Evolutionary conservation across 1,284 basidiomycete genomes (phyloP).

Genomic region (Cryptococcus neoformans): DNA sequence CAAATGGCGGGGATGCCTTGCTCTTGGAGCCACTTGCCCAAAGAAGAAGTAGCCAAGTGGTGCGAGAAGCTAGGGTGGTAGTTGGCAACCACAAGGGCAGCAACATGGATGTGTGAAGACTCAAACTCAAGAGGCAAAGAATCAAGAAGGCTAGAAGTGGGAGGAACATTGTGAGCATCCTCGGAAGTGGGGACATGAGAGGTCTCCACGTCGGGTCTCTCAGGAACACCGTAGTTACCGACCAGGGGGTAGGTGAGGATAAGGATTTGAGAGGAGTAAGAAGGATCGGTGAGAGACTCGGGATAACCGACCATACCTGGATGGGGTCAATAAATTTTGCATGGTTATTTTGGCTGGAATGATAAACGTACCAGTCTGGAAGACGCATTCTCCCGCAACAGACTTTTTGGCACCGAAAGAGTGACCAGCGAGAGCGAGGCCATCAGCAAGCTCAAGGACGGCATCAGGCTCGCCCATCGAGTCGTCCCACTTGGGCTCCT

Average conservation of each 20-base stretch:
- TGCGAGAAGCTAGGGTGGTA: slow-evolving; percentile 96
- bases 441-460: slow-evolving; percentile 90
- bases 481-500: slow-evolving; percentile 37
- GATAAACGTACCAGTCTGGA: slow-evolving; percentile 84
- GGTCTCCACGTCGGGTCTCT: slow-evolving; percentile 56
- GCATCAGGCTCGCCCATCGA: slow-evolving; percentile 49
- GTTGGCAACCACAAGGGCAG: slow-evolving; percentile 88
- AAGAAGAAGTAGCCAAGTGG: slow-evolving; percentile 83
- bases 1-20: slow-evolving; percentile 93
- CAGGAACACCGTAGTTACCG: slow-evolving; percentile 98
- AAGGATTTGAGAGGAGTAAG: slow-evolving; percentile 97
- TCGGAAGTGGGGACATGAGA: slow-evolving; percentile 36
- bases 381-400: slow-evolving; percentile 96
- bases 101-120: slow-evolving; percentile 89
- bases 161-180: slow-evolving; percentile 45
- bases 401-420: slow-evolving; percentile 95
- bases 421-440: slow-evolving; percentile 81
- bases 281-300: slow-evolving; percentile 97
- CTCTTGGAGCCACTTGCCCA: slow-evolving; percentile 93
- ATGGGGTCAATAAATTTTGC: slow-evolving; percentile 6
- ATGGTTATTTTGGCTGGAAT: too few relatives aligned
- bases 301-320: slow-evolving; percentile 99
- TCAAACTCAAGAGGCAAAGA: slow-evolving; percentile 80
- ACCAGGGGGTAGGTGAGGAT: slow-evolving; percentile 96
- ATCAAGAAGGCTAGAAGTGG: slow-evolving; percentile 52